These are phyloP conservation scores for Yamadazyma buinensis DNA, from an alignment of 1,139 yeast genomes.

Conservation along the genomic window DNA sequence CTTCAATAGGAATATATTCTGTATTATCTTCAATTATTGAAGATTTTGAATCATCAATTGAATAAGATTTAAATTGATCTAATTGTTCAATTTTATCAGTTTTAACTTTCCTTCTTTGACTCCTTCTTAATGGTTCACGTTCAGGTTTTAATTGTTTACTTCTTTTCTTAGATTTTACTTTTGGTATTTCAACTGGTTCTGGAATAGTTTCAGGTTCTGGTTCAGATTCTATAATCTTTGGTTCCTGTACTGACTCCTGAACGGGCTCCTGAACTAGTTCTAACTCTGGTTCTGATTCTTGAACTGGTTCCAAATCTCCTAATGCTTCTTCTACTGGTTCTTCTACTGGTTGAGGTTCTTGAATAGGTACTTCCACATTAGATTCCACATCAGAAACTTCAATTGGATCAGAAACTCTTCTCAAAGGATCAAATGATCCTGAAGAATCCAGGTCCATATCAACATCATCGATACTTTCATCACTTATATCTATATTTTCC, in stretches of 20 bases:
- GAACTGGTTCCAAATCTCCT: not conserved
- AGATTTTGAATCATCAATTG: constrained; percentile 3
- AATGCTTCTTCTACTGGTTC: no score
- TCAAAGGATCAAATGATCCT: not conserved
- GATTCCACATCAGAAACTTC: not conserved
- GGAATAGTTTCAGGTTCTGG: not conserved
- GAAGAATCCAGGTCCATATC: not conserved
- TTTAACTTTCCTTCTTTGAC: not conserved
- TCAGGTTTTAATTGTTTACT: not conserved
- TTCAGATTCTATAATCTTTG: not conserved
- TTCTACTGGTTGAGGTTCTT: not conserved
- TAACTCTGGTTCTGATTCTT: no score
- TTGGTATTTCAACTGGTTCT: not conserved
- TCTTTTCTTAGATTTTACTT: not conserved
- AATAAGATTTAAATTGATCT: not conserved
- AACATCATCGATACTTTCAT: not conserved
- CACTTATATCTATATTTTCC: not conserved
- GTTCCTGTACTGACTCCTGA: no score
- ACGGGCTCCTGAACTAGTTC: no score
- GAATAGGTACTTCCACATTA: not conserved
- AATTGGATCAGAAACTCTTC: not conserved
- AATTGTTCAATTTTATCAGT: not conserved
- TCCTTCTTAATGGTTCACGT: not conserved
- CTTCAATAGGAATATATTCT: no score
- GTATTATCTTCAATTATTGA: no score